A percentile compares a stretch with the other conserved stretches of the same genome.
Evolutionary conservation across 306 rosid genomes (phyloP).

Genomic region (Coriaria nepalensis): DNA sequence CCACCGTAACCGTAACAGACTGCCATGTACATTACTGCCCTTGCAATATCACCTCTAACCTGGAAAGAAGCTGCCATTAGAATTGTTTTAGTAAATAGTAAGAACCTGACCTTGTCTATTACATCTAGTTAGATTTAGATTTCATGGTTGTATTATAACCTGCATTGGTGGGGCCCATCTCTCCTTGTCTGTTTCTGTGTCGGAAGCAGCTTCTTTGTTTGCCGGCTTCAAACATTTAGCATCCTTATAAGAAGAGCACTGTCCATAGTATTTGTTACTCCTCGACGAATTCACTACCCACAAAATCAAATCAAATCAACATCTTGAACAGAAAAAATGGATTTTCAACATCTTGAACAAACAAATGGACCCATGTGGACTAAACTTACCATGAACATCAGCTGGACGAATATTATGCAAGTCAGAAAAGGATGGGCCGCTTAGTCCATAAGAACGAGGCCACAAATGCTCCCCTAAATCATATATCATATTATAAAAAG

Average conservation of each 20-base stretch:
- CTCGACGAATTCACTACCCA: slow-evolving; percentile 58
- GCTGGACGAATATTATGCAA: slow-evolving; percentile 63
- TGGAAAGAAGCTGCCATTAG: no score
- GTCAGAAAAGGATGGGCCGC: slow-evolving; percentile 52
- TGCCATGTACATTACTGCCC: slow-evolving; percentile 72
- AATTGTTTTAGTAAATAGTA: no score
- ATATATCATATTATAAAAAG: neutral
- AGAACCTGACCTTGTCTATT: no score
- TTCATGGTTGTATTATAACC: slow-evolving; percentile 17
- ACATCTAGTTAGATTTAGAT: no score
- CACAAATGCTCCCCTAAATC: slow-evolving; percentile 62
- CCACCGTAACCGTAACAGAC: slow-evolving; percentile 46
- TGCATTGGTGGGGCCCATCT: slow-evolving; percentile 59
- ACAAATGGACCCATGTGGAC: no score
- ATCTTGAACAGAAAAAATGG: no score
- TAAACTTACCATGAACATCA: slow-evolving; percentile 50
- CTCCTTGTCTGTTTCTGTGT: slow-evolving; percentile 60
- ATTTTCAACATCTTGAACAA: no score
- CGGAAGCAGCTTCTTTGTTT: slow-evolving; percentile 55
- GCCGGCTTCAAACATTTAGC: slow-evolving; percentile 57
- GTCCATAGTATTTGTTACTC: slow-evolving; percentile 66
- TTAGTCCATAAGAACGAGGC: slow-evolving; percentile 72
- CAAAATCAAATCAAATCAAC: no score
- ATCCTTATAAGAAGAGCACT: slow-evolving; percentile 30
- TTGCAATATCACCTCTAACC: slow-evolving; percentile 75